Evolutionary conservation across 2,329 filamentous ascomycete genomes (phyloP).

Genomic region (Ophiosphaerella narmari): DNA sequence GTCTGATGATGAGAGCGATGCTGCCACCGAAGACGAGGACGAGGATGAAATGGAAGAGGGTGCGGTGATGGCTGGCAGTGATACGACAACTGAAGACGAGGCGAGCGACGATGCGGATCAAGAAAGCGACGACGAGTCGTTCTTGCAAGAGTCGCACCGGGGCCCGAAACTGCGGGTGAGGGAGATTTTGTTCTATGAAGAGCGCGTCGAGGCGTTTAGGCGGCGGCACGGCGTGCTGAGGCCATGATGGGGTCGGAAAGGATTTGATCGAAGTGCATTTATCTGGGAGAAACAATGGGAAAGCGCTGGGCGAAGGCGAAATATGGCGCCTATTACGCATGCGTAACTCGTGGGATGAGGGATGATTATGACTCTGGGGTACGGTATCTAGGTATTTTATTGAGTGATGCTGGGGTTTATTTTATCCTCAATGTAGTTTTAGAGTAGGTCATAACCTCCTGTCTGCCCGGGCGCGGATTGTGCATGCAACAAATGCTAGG

Average conservation of each 20-base stretch:
- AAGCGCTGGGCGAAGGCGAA: conserved; percentile 2
- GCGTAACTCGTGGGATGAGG: background rate
- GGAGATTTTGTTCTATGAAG: conserved; percentile 84
- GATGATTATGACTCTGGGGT: too few species aligned
- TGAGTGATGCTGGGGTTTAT: background rate
- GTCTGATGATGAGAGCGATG: conserved; percentile 45
- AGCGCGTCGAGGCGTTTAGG: conserved; percentile 76
- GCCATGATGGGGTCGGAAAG: conserved; percentile 20
- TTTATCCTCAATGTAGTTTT: conserved; percentile 7
- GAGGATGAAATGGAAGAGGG: conserved; percentile 54
- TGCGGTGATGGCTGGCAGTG: conserved; percentile 55
- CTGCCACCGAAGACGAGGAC: conserved; percentile 53
- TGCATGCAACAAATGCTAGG: background rate
- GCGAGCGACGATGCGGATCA: conserved; percentile 45
- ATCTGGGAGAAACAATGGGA: conserved; percentile 7
- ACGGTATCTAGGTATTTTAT: background rate
- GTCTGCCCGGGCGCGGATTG: background rate
- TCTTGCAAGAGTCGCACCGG: conserved; percentile 54
- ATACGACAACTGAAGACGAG: conserved; percentile 39
- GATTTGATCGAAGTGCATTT: background rate
- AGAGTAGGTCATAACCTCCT: conserved; percentile 1
- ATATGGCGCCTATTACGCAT: conserved; percentile 13
- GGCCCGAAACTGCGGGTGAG: conserved; percentile 65
- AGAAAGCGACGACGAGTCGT: conserved; percentile 58
- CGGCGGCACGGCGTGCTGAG: conserved; percentile 61